phyloP scores from a whole-genome alignment of 306 rosid genomes.

The Fragaria nilgerrensis region DNA sequence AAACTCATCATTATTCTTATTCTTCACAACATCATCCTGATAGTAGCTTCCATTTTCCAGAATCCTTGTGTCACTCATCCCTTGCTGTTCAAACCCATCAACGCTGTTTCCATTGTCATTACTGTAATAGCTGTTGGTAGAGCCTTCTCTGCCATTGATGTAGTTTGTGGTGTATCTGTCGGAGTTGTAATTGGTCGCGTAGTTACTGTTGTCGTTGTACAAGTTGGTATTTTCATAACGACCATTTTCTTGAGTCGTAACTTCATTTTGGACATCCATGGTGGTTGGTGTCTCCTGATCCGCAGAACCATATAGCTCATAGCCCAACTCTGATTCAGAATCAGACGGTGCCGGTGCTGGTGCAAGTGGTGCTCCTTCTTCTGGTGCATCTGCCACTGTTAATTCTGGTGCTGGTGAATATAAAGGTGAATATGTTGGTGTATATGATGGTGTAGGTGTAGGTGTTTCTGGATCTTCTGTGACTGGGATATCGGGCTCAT shows the following conservation, averaged over 20 bases:
- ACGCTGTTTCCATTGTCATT: slow-evolving; percentile 15
- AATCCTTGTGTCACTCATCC: slow-evolving; percentile 84
- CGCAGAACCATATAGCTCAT: slow-evolving; percentile 53
- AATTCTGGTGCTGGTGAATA: neutral
- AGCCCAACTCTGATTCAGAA: slow-evolving; percentile 37
- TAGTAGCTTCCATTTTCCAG: slow-evolving; percentile 56
- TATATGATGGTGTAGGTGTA: neutral
- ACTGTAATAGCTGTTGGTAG: slow-evolving; percentile 18
- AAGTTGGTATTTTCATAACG: slow-evolving; percentile 28
- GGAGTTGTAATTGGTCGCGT: slow-evolving; percentile 11
- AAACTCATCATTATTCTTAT: slow-evolving; percentile 22
- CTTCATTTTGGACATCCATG: slow-evolving; percentile 39
- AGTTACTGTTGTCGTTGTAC: slow-evolving; percentile 13
- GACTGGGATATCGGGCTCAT: slow-evolving; percentile 17
- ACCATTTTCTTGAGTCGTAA: slow-evolving; percentile 34
- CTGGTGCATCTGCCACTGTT: too few relatives aligned
- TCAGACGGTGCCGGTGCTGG: slow-evolving; percentile 35
- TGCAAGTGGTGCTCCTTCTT: neutral
- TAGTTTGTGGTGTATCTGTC: slow-evolving; percentile 6
- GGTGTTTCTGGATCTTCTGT: slow-evolving; percentile 21
- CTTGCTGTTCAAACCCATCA: slow-evolving; percentile 44
- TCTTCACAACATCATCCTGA: slow-evolving; percentile 20
- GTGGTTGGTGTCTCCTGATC: slow-evolving; percentile 27
- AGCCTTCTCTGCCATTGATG: slow-evolving; percentile 6
- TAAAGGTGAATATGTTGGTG: neutral